Percentiles rank a stretch among this genome's conserved stretches.
Conservation (phyloP, 1,284 basidiomycete species). For the Abortiporus biennis region DNA sequence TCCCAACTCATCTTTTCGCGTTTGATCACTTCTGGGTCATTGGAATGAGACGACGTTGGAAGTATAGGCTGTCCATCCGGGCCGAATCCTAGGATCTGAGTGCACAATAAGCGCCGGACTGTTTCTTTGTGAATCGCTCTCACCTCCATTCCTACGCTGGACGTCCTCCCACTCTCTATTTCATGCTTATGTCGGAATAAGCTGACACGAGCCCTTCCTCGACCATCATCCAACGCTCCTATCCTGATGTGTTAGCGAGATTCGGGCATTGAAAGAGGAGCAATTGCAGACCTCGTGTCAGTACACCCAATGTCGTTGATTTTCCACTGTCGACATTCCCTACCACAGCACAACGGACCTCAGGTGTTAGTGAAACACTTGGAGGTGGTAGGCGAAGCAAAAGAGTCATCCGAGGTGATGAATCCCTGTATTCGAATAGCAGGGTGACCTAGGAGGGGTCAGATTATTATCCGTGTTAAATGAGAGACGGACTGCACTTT, state of each 20-base stretch:
- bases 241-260: slow-evolving; percentile 8
- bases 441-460: slow-evolving; percentile 40
- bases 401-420: slow-evolving; percentile 49
- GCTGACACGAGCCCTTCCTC: slow-evolving; percentile 88
- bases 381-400: slow-evolving; percentile 68
- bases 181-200: slow-evolving; percentile 98
- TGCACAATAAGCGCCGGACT: too few species aligned
- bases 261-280: background rate
- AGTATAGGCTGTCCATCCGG: slow-evolving; percentile 72
- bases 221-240: slow-evolving; percentile 91
- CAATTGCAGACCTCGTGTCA: slow-evolving; percentile 58
- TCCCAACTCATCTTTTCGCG: slow-evolving; percentile 93
- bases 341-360: slow-evolving; percentile 92
- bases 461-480: background rate
- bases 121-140: slow-evolving; percentile 7
- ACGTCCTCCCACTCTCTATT: slow-evolving; percentile 92
- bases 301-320: slow-evolving; percentile 87
- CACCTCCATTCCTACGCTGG: slow-evolving; percentile 95
- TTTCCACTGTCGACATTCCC: slow-evolving; percentile 96
- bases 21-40: slow-evolving; percentile 57
- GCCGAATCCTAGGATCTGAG: slow-evolving; percentile 83
- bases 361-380: slow-evolving; percentile 68
- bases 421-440: slow-evolving; percentile 40
- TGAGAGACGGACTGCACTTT: slow-evolving; percentile 39
- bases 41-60: slow-evolving; percentile 50